Percentiles rank a stretch among this genome's conserved stretches.
phyloP scores from a whole-genome alignment of 345 rosid genomes.

The Eutrema japonicum region DNA sequence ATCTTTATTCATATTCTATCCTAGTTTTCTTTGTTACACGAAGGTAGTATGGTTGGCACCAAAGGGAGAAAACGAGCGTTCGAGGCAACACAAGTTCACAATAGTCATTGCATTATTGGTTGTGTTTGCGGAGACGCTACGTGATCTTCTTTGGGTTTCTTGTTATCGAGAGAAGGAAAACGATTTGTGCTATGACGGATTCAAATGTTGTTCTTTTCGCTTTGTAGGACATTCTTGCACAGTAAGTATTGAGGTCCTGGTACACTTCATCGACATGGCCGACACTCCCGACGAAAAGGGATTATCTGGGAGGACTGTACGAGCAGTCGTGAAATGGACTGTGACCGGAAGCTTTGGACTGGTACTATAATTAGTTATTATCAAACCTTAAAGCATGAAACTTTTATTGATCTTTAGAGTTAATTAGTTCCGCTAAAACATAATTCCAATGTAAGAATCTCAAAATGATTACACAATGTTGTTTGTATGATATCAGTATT shows the following conservation, averaged over 20 bases:
- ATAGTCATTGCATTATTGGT: background rate
- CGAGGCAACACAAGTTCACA: no score
- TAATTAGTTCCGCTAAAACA: constrained; percentile 14
- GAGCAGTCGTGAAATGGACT: background rate
- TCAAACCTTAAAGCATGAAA: constrained; percentile 7
- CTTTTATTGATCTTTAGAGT: constrained; percentile 5
- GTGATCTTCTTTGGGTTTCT: no score
- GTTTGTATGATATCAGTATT: constrained; percentile 32
- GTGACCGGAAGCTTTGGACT: background rate
- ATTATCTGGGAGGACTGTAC: background rate
- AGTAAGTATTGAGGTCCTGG: no score
- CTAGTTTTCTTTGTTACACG: no score
- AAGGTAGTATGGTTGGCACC: no score
- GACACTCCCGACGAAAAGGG: constrained; percentile 34
- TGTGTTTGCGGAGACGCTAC: background rate
- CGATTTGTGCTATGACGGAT: no score
- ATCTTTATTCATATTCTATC: no score
- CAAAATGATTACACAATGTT: constrained; percentile 23
- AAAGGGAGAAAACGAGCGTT: no score
- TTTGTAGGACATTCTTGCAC: background rate
- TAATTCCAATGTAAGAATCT: constrained; percentile 2
- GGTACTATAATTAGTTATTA: no score
- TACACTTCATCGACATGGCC: constrained; percentile 67
- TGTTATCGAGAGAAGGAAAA: no score
- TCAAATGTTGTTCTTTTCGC: no score